Evolutionary conservation across 2,329 filamentous ascomycete species (phyloP).

Genomic region (Hymenoscyphus fraxineus): DNA sequence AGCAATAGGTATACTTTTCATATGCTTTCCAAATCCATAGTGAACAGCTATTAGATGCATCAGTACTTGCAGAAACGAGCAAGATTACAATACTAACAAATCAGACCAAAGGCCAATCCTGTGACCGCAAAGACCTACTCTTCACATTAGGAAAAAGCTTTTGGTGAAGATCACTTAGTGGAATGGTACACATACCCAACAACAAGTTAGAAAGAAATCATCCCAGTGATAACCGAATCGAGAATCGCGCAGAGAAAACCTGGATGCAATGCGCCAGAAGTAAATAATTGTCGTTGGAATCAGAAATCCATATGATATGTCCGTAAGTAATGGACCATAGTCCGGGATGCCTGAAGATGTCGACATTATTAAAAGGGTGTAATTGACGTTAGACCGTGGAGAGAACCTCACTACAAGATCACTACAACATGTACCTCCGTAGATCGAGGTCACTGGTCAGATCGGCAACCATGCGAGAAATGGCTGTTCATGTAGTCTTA

Average conservation of each 20-base stretch:
- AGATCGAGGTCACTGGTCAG: not conserved
- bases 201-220: conserved; percentile 5
- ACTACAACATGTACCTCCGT: not conserved
- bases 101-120: not conserved
- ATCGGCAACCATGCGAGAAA: not conserved
- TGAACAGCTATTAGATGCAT: not conserved
- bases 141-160: not conserved
- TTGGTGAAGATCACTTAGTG: not conserved
- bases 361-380: conserved; percentile 6
- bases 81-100: not conserved
- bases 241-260: not conserved
- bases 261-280: conserved; percentile 4
- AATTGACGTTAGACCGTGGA: not conserved
- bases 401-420: not conserved
- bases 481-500: not conserved
- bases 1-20: not conserved
- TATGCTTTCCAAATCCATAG: conserved; percentile 7
- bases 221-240: not conserved
- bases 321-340: not conserved
- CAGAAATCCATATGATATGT: conserved; percentile 1
- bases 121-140: conserved; percentile 3
- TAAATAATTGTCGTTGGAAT: conserved; percentile 3
- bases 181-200: not conserved
- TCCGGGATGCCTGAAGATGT: not conserved
- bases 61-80: not conserved